Evolutionary conservation across 768 basidiomycete genomes (phyloP), one percentile per base, ranked within the genome.

Genomic region (Xerocomellus intermedius): DNA sequence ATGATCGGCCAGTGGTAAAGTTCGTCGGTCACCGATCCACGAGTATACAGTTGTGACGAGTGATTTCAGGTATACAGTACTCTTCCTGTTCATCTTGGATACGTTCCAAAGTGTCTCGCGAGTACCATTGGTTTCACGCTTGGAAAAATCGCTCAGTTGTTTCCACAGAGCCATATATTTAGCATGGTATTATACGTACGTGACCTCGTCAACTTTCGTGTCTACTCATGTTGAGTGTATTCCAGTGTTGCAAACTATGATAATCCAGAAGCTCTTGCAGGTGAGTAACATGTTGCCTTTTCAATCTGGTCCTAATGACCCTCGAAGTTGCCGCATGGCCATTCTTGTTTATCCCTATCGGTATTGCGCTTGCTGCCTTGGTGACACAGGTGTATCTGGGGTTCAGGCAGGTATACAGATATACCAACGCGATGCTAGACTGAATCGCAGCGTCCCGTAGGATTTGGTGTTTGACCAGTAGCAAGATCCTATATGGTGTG

Each of bases 331-430:
- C 74, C 47, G 68, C 64, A n/a, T 82, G 81, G 79, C 77, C 76
- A 2, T 78, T 80, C 44, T 75, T 78, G 1, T 79, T 82, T 53
- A 82, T 79, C 0, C 77, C 81, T 3, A 66, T 75, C 19, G 77
- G 75, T 10, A 80, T 75, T 7, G 69, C 78, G 0, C 61, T 79
- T 8, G 74, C 78, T n/a, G 80, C 81, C 0, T 64, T 82, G 24
- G 67, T 81, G 16, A 79, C 81, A 0, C 81, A 83, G 58, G 46
- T 67, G 24, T 82, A 80, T 67, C 67, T 82, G 22, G 75, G 71
- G 0, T 72, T 76, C 59, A 75, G 80, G 79, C 75, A 47, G 22
- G 73, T 52, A 24, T 54, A 16, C 14, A 26, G 3, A 24, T 21
- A 22, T 16, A 21, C 35, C 2, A 16, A 8, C 19, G 5, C 8